These are phyloP conservation scores for Eleusine coracana DNA, from an alignment of 176 grass and related monocot species.

Conservation along the genomic window DNA sequence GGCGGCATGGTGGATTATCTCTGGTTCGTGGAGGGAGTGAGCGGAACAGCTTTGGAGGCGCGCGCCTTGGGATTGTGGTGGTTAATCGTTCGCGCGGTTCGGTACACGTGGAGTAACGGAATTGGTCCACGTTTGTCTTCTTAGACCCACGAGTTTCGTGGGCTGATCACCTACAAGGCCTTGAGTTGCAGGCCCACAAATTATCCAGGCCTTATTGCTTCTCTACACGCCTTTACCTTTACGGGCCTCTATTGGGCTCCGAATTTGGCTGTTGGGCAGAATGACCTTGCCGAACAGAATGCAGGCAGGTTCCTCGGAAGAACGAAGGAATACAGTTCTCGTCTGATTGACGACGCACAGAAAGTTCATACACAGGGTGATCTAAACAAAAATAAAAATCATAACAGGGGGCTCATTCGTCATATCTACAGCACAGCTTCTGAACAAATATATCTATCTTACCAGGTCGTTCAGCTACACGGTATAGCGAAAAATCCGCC, in stretches of 20 bases:
- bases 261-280: too few species aligned
- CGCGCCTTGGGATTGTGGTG: background rate
- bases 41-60: background rate
- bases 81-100: background rate
- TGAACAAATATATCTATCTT: too few species aligned
- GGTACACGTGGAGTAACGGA: background rate
- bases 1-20: constrained; percentile 38
- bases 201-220: background rate
- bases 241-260: background rate
- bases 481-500: too few species aligned
- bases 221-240: background rate
- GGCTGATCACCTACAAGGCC: background rate
- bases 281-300: too few species aligned
- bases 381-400: too few species aligned
- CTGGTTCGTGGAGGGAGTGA: constrained; percentile 10
- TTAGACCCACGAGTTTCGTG: background rate
- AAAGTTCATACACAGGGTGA: too few species aligned
- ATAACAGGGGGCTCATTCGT: too few species aligned
- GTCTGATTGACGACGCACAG: too few species aligned
- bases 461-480: too few species aligned
- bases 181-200: background rate
- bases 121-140: background rate
- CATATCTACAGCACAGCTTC: too few species aligned
- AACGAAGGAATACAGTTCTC: too few species aligned
- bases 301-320: too few species aligned